Base-by-base conservation (phyloP, 2,329 filamentous ascomycete genomes). In the Trichoderma koningiopsis region DNA sequence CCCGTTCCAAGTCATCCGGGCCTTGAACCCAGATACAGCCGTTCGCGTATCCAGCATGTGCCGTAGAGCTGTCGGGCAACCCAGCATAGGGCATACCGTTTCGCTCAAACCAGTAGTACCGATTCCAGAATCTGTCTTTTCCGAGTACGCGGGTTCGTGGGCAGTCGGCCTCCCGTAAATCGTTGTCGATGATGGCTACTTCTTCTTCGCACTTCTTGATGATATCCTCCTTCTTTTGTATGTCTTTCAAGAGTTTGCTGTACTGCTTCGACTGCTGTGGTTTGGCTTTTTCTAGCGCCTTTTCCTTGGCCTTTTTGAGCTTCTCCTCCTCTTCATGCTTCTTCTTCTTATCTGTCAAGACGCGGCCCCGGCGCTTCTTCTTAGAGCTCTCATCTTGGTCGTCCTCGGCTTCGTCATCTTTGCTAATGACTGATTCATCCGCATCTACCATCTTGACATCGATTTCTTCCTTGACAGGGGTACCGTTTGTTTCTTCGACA, bases 61-160 rank as follows among this genome's bases (percentile, higher is more conserved):
- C 92, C 1, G 95, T 98, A 19, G 94, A 97, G 79, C 93, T 97
- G 72, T 87, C 88, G 0, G 94, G 94, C 68, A 97, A 85, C 5
- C 96, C 96, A 37, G 87, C 93, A 76, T 95, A 97, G 0, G 96
- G 96, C 94, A 98, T 98, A 29, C 94, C 96, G 76, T 98, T 99
- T 72, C 95, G 91, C 81, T 99, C 96, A 79, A 98, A 97, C 95
- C 96, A 99, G 84, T 96, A 98, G 81, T 98, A 99, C 66, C 95
- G 89, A 80, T 99, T 98, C 89, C 95, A 97, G 84, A 97, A 99
- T 56, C 96, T 89, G 80, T 99, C 96, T 78, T 96, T 95, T 70
- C 96, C 96, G 31, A 99, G 85, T 22, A 95, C 89, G 72, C 93
- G 90, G 22, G 94, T 97, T 71, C 96, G 91, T 43, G 94, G 93